Conservation (phyloP, 768 basidiomycete genomes). For the Trametes maxima region DNA sequence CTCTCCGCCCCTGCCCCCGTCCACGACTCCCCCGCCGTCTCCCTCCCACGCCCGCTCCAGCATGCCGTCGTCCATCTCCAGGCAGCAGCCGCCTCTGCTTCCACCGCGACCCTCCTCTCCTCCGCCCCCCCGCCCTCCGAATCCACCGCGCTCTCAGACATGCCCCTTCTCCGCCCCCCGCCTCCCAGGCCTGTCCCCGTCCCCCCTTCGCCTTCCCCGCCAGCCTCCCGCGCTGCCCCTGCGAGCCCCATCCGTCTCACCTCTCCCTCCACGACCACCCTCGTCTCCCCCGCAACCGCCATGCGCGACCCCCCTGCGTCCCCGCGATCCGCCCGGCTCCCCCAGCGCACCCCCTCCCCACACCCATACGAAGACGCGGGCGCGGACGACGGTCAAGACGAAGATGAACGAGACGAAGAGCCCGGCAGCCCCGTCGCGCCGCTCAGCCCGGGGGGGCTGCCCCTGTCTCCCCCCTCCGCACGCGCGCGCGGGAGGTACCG, state of each 20-base stretch:
- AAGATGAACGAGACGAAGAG: neutral
- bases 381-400: too few relatives aligned
- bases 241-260: slow-evolving; percentile 5
- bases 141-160: slow-evolving; percentile 12
- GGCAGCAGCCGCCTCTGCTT: neutral
- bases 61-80: neutral
- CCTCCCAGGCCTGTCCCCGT: slow-evolving; percentile 3
- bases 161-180: slow-evolving; percentile 16
- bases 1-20: slow-evolving; percentile 9
- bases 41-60: neutral
- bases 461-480: neutral
- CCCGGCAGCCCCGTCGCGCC: neutral
- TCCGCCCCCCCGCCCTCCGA: neutral
- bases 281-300: slow-evolving; percentile 6
- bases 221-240: neutral
- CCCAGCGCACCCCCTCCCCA: neutral
- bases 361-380: too few relatives aligned
- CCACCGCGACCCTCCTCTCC: slow-evolving; percentile 13
- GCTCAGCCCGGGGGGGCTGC: too few relatives aligned
- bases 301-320: slow-evolving; percentile 8
- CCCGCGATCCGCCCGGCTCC: neutral
- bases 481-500: slow-evolving; percentile 6
- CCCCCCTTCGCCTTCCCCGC: neutral
- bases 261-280: slow-evolving; percentile 18
- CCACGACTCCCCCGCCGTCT: slow-evolving; percentile 6